These are phyloP conservation scores for Tetracladium setigerum DNA, from an alignment of 495 filamentous ascomycete genomes.

Conservation along the genomic window DNA sequence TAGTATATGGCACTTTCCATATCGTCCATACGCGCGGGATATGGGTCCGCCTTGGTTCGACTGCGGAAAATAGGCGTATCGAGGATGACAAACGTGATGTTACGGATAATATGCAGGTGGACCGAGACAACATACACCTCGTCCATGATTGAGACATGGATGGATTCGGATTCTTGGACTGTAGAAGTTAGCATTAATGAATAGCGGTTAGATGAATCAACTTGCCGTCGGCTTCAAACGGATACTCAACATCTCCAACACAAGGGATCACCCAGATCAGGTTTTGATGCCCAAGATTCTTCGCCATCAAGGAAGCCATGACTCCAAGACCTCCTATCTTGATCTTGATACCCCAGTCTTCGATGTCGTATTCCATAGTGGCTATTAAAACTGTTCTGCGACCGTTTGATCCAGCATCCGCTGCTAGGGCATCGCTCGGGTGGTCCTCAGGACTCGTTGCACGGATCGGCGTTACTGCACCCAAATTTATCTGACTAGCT, in stretches of 20 bases:
- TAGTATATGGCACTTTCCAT: constrained; percentile 66
- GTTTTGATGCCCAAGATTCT: constrained; percentile 58
- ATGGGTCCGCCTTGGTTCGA: constrained; percentile 59
- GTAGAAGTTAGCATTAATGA: too few relatives aligned
- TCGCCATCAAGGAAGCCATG: constrained; percentile 61
- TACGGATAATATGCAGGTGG: constrained; percentile 56
- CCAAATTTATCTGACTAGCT: neutral
- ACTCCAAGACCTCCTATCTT: constrained; percentile 70
- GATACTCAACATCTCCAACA: constrained; percentile 61
- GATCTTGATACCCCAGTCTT: constrained; percentile 65
- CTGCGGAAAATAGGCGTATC: constrained; percentile 64
- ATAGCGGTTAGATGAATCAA: too few relatives aligned
- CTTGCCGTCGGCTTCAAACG: constrained; percentile 42
- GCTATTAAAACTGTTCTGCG: constrained; percentile 55
- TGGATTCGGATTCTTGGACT: too few relatives aligned
- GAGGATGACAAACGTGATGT: constrained; percentile 69
- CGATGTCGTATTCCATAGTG: constrained; percentile 71
- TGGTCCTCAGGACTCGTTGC: neutral
- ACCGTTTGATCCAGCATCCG: constrained; percentile 8
- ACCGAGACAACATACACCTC: constrained; percentile 56
- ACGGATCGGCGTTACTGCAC: neutral
- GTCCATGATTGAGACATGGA: constrained; percentile 58
- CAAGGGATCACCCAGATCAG: constrained; percentile 68
- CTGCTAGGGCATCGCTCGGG: neutral
- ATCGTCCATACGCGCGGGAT: constrained; percentile 69